Conservation (phyloP, 192 early-diverging fungal genomes). For the Coemansia sp. region DNA sequence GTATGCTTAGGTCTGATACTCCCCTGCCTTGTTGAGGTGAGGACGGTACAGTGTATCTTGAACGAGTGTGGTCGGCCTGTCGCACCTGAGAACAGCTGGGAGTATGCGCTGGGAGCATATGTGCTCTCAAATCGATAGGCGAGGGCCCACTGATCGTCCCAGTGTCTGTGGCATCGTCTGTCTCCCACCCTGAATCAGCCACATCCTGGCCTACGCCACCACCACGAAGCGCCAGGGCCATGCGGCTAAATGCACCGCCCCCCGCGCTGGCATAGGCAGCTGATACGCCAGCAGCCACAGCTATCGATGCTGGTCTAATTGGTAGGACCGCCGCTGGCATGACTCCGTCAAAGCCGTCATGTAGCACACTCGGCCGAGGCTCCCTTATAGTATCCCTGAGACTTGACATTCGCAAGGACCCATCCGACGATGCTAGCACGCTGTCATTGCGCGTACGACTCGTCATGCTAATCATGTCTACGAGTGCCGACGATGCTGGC, state of each 20-base stretch:
- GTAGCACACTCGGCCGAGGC: constrained; percentile 11
- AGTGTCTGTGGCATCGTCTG: constrained; percentile 35
- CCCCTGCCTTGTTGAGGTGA: not conserved
- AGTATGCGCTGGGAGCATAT: constrained; percentile 1
- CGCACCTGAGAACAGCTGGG: not conserved
- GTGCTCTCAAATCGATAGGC: not conserved
- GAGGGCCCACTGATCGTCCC: constrained; percentile 1
- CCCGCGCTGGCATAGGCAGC: constrained; percentile 1
- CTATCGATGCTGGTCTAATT: constrained; percentile 37
- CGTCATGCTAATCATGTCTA: constrained; percentile 18
- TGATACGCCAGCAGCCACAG: constrained; percentile 28
- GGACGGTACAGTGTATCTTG: not conserved
- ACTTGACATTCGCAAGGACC: constrained; percentile 27
- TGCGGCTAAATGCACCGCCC: constrained; percentile 1
- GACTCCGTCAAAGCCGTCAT: constrained; percentile 48
- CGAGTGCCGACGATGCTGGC: constrained; percentile 13
- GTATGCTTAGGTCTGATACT: constrained; percentile 35
- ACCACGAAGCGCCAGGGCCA: constrained; percentile 9
- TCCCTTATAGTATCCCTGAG: not conserved
- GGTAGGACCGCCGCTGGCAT: not conserved
- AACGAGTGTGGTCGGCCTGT: not conserved
- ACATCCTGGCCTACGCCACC: constrained; percentile 6
- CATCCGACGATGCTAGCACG: constrained; percentile 40
- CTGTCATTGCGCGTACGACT: constrained; percentile 20
- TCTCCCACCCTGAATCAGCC: constrained; percentile 54